Base-by-base conservation (phyloP, 176 grass and related monocot genomes). In the Avena eriantha region DNA sequence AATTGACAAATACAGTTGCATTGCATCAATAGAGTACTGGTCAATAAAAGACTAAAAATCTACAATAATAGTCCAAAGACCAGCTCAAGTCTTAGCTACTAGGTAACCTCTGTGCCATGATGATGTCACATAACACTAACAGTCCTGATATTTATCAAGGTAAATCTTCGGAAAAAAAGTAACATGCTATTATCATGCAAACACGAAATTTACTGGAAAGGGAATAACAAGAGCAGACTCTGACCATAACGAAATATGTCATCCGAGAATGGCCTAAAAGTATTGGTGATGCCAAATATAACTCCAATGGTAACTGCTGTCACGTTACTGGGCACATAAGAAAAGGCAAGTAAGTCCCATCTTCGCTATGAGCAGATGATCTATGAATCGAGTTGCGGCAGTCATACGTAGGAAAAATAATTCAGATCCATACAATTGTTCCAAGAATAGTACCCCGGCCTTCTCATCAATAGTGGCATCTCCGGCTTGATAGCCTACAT, bases 261-360 rank as follows among this genome's bases (percentile, higher is more conserved):
- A 35, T 98, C 82, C 58, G 96, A 92, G 75, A 94, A 93, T 85
- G 96, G 96, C 58, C 73, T 89, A 58, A 92, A 98, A 34, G 75
- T 90, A 79, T 91, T 90, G 60, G 96, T 98, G 69, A 96, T 96
- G 86, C 92, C 90, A 96, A 87, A 96, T 61, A 98, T 94, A 85
- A 94, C 87, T 43, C 88, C 93, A 72, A 96, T 83, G 34, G 92
- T 86, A 80, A 85, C 93, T 43, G 77, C 87, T 2, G 93, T 98
- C 22, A 92, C 89, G 17, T 29, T 79, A 88, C 96, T 96, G 93
- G 79, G 33, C n/a, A 74, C 49, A 76, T 14, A 82, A 36, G 54
- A 72, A 82, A 86, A 69, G 45, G 3, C 21, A 90, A 73, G 73
- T 82, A 75, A 77, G 87, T 81, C 18, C 5, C 49, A 67, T 81